phyloP scores from a whole-genome alignment of 352 stramenopile species.

The Phytophthora cryptogea region DNA sequence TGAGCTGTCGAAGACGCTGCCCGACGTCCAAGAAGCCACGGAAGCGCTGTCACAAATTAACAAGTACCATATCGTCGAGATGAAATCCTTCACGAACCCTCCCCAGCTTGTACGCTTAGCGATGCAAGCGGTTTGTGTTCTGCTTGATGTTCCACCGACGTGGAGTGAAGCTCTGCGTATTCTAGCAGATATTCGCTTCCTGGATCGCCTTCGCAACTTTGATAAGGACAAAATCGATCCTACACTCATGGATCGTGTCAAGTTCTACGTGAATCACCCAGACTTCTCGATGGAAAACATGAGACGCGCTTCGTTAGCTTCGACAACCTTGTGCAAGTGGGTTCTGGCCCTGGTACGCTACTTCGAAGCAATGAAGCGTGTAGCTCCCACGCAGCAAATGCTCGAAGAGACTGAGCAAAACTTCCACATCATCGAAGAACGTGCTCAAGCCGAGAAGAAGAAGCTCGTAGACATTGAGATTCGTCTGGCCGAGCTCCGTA shows the following conservation, averaged over 20 bases:
- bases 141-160: slow-evolving; percentile 60
- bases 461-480: slow-evolving; percentile 62
- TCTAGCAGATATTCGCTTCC: slow-evolving; percentile 69
- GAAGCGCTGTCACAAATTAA: slow-evolving; percentile 74
- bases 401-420: slow-evolving; percentile 46
- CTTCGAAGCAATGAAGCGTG: slow-evolving; percentile 68
- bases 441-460: slow-evolving; percentile 45
- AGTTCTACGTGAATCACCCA: slow-evolving; percentile 67
- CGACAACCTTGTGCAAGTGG: slow-evolving; percentile 76
- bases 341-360: slow-evolving; percentile 70
- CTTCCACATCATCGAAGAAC: slow-evolving; percentile 46
- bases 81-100: slow-evolving; percentile 79
- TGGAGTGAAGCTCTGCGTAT: slow-evolving; percentile 72
- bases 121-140: slow-evolving; percentile 78
- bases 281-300: slow-evolving; percentile 84
- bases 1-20: slow-evolving; percentile 64
- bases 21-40: slow-evolving; percentile 58
- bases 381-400: slow-evolving; percentile 56
- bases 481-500: slow-evolving; percentile 48
- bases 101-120: slow-evolving; percentile 72
- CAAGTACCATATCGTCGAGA: slow-evolving; percentile 81
- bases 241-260: slow-evolving; percentile 51
- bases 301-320: slow-evolving; percentile 68
- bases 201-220: slow-evolving; percentile 63
- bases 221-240: slow-evolving; percentile 58